Base-by-base conservation (phyloP, 306 rosid species). In the Rosa lucieae region DNA sequence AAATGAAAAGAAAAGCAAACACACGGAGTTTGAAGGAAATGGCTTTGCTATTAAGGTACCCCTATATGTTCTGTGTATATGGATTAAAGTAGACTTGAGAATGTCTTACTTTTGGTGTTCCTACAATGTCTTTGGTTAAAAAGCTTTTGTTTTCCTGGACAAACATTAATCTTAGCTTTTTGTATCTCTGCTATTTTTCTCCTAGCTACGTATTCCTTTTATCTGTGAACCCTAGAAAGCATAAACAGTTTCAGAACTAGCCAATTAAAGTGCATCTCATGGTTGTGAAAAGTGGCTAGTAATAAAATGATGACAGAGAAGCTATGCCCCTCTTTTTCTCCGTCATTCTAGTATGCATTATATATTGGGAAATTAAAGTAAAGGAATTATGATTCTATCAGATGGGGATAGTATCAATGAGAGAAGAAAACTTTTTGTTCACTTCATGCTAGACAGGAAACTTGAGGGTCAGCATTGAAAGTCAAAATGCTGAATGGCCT, bases 21-120 rank as follows among this genome's bases (percentile, higher is more conserved):
- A 90, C 92, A 6, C 84, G 96, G 86, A 90, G 98, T 77, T 82
- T 96, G 82, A 96, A 96, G 91, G 99, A 96, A 89, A 89, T 96
- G 97, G 97, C 98, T 77, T 18, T 88, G 73, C 97, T 89, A 72
- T 88, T 96, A 77, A 88, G 96, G 99, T 96, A 89, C 48, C 77
- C 84, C 62, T 78, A n/a, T 72, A 49, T 47, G 44, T 87, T 67
- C 71, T 80, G 11, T 51, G 14, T 79, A 47, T 75, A 67, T 52
- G 13, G 18, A 72, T 67, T 40, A 21, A 75, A 89, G 68, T 66
- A 26, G 70, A 51, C 78, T 65, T 55, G 76, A 37, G 76, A 52
- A 32, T 18, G 10, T 39, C 49, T 73, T 17, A 67, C 69, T 73
- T 67, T 7, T 67, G 29, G 73, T 40, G 14, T n/a, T 49, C 8